Conservation (phyloP, 768 basidiomycete species). For the Rossbeevera mucosa region DNA sequence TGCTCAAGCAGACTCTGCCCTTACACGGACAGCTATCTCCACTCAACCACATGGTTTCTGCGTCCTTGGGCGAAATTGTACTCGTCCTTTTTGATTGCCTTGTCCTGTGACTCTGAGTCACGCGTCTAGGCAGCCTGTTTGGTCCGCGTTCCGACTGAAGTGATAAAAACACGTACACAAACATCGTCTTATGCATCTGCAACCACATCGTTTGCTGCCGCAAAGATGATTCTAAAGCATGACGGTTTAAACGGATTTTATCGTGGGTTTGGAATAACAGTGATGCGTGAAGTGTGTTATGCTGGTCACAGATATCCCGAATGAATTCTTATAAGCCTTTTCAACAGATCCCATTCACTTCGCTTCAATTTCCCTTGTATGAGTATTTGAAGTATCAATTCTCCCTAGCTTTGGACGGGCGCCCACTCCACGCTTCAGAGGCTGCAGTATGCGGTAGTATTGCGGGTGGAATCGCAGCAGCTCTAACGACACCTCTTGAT, state of each 20-base stretch:
- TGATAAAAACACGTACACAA: conserved; percentile 91
- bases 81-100: conserved; percentile 5
- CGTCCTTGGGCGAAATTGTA: conserved; percentile 58
- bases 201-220: conserved; percentile 59
- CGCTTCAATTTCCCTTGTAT: conserved; percentile 93
- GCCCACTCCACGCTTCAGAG: conserved; percentile 62
- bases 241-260: conserved; percentile 82
- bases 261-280: conserved; percentile 78
- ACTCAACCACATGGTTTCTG: conserved; percentile 57
- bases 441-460: conserved; percentile 87
- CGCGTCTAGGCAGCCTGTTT: conserved; percentile 72
- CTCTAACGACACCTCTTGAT: conserved; percentile 89
- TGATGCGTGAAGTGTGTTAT: conserved; percentile 56
- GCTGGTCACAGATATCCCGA: neutral
- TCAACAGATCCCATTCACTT: conserved; percentile 88
- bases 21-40: conserved; percentile 57
- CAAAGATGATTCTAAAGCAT: conserved; percentile 48
- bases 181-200: conserved; percentile 68
- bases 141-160: conserved; percentile 92
- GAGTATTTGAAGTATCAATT: conserved; percentile 76
- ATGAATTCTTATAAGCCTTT: conserved; percentile 7
- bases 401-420: conserved; percentile 48
- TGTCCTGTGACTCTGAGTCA: conserved; percentile 10
- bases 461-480: conserved; percentile 87
- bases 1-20: conserved; percentile 73